phyloP scores from a whole-genome alignment of 495 filamentous ascomycete genomes.

The Trypethelium eluteriae region DNA sequence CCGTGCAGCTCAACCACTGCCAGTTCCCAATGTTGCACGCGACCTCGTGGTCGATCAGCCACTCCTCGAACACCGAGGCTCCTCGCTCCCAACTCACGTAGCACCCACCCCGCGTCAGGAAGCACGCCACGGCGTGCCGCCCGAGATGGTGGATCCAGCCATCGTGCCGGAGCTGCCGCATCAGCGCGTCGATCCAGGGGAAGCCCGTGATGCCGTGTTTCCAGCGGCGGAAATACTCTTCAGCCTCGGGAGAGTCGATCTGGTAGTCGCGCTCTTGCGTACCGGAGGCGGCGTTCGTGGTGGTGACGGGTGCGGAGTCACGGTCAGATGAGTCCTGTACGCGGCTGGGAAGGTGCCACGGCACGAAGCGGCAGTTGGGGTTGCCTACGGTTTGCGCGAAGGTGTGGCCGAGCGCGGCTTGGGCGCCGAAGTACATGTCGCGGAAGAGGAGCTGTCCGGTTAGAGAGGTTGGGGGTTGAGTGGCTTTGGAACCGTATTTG shows the following conservation, averaged over 20 bases:
- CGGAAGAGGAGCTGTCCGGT: conserved; percentile 63
- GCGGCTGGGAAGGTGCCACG: conserved; percentile 60
- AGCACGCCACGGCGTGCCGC: conserved; percentile 63
- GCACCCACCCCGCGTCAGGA: conserved; percentile 63
- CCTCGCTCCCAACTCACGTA: conserved; percentile 68
- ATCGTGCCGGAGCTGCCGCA: conserved; percentile 60
- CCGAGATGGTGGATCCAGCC: conserved; percentile 72
- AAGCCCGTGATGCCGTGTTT: conserved; percentile 58
- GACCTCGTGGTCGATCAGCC: conserved; percentile 62
- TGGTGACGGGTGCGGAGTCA: neutral
- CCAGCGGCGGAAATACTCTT: conserved; percentile 59
- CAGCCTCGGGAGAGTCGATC: conserved; percentile 49
- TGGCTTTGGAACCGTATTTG: conserved; percentile 39
- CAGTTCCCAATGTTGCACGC: conserved; percentile 65
- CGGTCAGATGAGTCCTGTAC: conserved; percentile 31
- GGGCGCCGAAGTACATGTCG: conserved; percentile 71
- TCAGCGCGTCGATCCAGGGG: conserved; percentile 66
- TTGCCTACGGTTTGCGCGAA: conserved; percentile 55
- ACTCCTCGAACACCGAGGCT: conserved; percentile 66
- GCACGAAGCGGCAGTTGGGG: conserved; percentile 53
- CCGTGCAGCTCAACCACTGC: conserved; percentile 68
- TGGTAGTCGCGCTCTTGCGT: conserved; percentile 43
- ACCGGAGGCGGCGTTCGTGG: conserved; percentile 31
- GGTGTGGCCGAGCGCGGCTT: conserved; percentile 51
- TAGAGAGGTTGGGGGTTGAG: conserved; percentile 52